Conservation (phyloP, 331 rosid species). For the Acacia concinna region DNA sequence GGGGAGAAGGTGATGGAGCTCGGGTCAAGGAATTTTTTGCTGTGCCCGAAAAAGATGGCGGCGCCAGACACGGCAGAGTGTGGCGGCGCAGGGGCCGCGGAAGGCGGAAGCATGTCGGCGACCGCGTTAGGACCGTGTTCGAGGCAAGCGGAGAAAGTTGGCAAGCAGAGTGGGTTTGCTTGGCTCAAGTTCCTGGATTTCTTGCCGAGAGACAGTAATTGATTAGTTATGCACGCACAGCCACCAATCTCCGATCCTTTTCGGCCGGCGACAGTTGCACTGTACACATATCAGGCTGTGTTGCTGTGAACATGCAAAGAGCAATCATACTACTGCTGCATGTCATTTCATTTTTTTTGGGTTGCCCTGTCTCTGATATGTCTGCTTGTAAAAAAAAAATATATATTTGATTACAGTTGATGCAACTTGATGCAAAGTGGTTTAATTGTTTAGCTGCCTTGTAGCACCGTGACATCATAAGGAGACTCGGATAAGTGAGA, state of each 20-base stretch:
- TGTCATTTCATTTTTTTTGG: not conserved
- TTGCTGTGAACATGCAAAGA: not conserved
- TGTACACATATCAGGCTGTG: not conserved
- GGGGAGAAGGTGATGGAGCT: conserved; percentile 50
- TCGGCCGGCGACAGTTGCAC: not conserved
- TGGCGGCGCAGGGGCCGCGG: not conserved
- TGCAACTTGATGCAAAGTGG: not conserved
- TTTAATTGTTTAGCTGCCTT: no score
- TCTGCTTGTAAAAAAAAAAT: not conserved
- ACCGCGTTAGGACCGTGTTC: conserved; percentile 49
- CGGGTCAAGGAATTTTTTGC: conserved; percentile 70
- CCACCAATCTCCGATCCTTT: no score
- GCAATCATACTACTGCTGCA: not conserved
- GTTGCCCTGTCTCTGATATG: not conserved
- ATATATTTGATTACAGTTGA: not conserved
- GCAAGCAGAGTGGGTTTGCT: conserved; percentile 37
- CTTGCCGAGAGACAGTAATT: conserved; percentile 21
- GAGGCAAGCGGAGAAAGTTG: conserved; percentile 38
- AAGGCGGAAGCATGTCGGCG: conserved; percentile 37
- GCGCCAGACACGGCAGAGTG: not conserved
- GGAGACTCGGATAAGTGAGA: no score
- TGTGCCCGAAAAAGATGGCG: conserved; percentile 41
- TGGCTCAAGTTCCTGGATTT: conserved; percentile 61
- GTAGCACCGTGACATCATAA: no score
- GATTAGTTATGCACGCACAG: not conserved